Conservation (phyloP, 2,329 filamentous ascomycete genomes). For the Aspergillus eucalypticola region DNA sequence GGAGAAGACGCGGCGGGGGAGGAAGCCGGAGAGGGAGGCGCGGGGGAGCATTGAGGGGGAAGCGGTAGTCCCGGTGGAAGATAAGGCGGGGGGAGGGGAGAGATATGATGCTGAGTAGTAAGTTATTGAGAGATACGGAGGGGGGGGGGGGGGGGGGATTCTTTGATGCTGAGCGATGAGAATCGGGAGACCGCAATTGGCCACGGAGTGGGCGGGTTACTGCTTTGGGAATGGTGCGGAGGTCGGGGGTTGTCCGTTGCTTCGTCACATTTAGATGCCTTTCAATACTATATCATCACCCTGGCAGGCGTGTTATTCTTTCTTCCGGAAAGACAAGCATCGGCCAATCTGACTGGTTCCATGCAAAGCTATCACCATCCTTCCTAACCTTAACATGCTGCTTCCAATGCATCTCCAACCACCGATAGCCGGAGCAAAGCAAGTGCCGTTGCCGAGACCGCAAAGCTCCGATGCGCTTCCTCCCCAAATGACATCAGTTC, state of each 20-base stretch:
- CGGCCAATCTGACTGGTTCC: background rate
- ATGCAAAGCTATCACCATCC: background rate
- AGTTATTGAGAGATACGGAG: too few species aligned
- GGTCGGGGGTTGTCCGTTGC: background rate
- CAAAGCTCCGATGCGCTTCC: constrained; percentile 6
- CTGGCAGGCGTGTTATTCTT: background rate
- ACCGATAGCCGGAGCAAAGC: constrained; percentile 2
- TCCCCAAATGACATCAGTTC: constrained; percentile 16
- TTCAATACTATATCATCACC: too few species aligned
- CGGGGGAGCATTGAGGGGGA: constrained; percentile 29
- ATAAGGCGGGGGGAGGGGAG: too few species aligned
- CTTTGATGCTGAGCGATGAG: background rate
- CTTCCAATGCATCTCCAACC: background rate
- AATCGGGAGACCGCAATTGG: constrained; percentile 8
- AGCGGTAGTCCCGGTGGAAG: background rate
- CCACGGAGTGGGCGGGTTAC: constrained; percentile 4
- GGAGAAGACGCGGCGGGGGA: constrained; percentile 46
- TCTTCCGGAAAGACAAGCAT: background rate
- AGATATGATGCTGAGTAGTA: background rate
- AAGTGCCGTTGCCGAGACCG: constrained; percentile 8
- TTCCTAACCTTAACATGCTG: background rate
- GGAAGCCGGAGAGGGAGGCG: constrained; percentile 23
- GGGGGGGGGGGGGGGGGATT: background rate
- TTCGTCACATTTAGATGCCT: too few species aligned
- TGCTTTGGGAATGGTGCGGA: constrained; percentile 13